Base-by-base conservation (phyloP, 2,329 filamentous ascomycete species). In the Dactylellina cionopaga region DNA sequence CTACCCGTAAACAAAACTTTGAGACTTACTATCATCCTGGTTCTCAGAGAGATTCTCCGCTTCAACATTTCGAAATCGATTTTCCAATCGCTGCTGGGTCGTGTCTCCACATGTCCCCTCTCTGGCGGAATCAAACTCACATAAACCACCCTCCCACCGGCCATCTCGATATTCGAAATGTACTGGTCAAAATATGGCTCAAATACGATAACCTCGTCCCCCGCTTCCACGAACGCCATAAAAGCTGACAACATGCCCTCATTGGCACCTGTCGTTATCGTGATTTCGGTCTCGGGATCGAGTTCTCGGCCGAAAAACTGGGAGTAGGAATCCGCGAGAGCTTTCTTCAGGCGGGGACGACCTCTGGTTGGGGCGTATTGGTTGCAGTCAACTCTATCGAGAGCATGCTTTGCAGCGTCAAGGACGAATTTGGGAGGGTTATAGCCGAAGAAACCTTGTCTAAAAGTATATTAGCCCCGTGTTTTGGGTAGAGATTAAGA, bases 111-210 rank as follows among this genome's bases (percentile, higher is more conserved):
- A 3, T 88, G 90, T 54, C 95, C 95, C 46, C 92, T 88, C 75
- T 86, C 85, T 7, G 95, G 95, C 25, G 95, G 94, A 74, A 95
- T 91, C 79, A 99, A 84, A n/a, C 95, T 93, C 22, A 98, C 94
- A 79, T 97, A 98, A 76, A 94, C 90, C 75, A 98, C 92, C 79
- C 90, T 96, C 76, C 95, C 95, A 55, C 95, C 95, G 0, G 95
- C 89, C 93, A 99, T 98, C 81, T 97, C 91, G 75, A 99, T 98
- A 82, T 99, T 99, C 84, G 90, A 92, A 76, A 99, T 96, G 80
- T 98, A 96, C 88, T 99, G 95, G 81, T 99, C 95, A 80, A 98
- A 99, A 83, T 97, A 99, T 9, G 95, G 95, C 83, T 99, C 95
- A 80, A 99, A 97, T 64, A 99, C 87, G 76, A 99, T 97, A 75